phyloP scores from a whole-genome alignment of 139 green algal genomes.

The Asterochloris erici region DNA sequence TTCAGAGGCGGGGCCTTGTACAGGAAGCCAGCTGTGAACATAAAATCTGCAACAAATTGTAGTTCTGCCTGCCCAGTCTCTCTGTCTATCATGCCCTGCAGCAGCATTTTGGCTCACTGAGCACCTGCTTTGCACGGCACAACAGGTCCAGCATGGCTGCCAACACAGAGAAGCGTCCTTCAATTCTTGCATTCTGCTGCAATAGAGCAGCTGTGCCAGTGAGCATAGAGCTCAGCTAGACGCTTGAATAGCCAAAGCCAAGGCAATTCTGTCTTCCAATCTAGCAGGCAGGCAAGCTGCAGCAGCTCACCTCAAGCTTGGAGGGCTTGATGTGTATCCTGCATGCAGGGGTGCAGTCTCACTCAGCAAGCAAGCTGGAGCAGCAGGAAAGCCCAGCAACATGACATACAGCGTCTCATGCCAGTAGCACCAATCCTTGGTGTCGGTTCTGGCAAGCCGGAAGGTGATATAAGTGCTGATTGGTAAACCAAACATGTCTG shows the following conservation, averaged over 20 bases:
- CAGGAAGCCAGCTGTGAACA: constrained; percentile 57
- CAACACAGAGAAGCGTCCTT: too few species aligned
- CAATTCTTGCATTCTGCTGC: too few species aligned
- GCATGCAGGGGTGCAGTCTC: too few species aligned
- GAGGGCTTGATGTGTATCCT: constrained; percentile 61
- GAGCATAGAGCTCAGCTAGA: not conserved
- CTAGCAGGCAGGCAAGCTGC: not conserved
- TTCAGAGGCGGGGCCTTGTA: constrained; percentile 28
- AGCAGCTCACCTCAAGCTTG: constrained; percentile 34
- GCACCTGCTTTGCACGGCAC: not conserved
- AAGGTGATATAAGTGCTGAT: too few species aligned
- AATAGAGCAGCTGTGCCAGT: not conserved
- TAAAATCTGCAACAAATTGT: constrained; percentile 63
- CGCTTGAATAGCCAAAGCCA: not conserved
- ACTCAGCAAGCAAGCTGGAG: too few species aligned
- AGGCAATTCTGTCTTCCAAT: not conserved
- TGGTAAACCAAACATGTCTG: too few species aligned
- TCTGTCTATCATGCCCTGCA: constrained; percentile 66
- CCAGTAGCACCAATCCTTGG: too few species aligned
- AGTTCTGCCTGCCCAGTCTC: constrained; percentile 60
- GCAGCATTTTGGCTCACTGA: not conserved
- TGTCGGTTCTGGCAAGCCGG: too few species aligned
- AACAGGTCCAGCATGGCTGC: too few species aligned
- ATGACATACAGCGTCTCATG: too few species aligned
- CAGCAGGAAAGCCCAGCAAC: too few species aligned